A percentile compares a stretch with the other conserved stretches of the same genome.
Evolutionary conservation across 768 basidiomycete species (phyloP).

Genomic region (Galerina marginata): DNA sequence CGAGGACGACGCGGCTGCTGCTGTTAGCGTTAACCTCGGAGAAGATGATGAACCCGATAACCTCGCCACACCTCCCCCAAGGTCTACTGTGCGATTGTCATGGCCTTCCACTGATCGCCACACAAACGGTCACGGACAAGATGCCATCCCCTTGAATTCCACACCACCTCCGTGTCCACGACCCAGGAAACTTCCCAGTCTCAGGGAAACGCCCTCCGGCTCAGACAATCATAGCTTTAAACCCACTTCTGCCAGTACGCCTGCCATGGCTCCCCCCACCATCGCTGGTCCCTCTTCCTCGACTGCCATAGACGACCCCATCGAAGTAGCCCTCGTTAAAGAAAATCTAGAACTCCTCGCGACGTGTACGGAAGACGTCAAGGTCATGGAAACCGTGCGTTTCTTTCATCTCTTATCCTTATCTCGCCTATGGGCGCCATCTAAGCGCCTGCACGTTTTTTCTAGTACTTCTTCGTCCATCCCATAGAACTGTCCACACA

Average conservation of each 20-base stretch:
- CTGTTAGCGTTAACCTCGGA: conserved; percentile 10
- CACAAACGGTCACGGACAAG: conserved; percentile 14
- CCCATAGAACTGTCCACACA: conserved; percentile 30
- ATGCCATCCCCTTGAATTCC: conserved; percentile 21
- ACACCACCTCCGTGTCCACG: conserved; percentile 34
- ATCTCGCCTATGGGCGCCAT: conserved; percentile 1
- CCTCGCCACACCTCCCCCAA: conserved; percentile 21
- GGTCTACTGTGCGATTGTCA: conserved; percentile 8
- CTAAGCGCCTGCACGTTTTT: neutral
- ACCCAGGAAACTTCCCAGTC: conserved; percentile 27
- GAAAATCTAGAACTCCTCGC: conserved; percentile 29
- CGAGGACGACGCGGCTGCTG: conserved; percentile 26
- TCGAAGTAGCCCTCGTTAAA: conserved; percentile 31
- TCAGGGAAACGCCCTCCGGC: conserved; percentile 26
- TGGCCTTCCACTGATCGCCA: conserved; percentile 13
- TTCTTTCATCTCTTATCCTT: neutral
- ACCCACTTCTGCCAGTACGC: conserved; percentile 9
- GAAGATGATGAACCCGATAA: conserved; percentile 19
- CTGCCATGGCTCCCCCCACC: conserved; percentile 12
- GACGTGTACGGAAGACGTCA: conserved; percentile 29
- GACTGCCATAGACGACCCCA: conserved; percentile 21
- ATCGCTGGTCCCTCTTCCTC: conserved; percentile 5
- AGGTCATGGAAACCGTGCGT: conserved; percentile 34
- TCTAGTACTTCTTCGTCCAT: conserved; percentile 32
- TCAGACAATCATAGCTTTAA: conserved; percentile 19